Evolutionary conservation across 2,329 filamentous ascomycete genomes (phyloP), one percentile per base, ranked within the genome.

Genomic region (Diaporthe citri): DNA sequence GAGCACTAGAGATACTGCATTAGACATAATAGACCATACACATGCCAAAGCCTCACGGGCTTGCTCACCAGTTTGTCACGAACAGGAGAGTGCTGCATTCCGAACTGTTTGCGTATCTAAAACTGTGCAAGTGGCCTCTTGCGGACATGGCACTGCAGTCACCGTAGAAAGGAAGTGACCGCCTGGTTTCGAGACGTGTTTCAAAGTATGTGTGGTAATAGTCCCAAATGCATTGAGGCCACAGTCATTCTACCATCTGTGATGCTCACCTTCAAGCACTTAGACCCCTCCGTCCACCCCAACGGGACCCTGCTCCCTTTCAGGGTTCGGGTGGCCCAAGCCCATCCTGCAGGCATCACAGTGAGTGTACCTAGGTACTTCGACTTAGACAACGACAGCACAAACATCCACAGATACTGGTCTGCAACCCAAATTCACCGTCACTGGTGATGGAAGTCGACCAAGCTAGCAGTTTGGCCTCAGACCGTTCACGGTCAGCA

Each of bases 21-120:
- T 55, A 69, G 64, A 69, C 31, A 4, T 55, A 69, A 69, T 69
- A 69, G 64, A 69, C 1, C 8, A 55, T 22, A 69, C 15, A 69
- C 31, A 69, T 1, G 48, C 48, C 7, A 39, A 55, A 55, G 15
- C 31, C 20, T 39, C 31, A 9, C n/a, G 9, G 17, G 34, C 22
- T 31, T 55, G n/a, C 34, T 60, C 34, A 59, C 12, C 20, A 22
- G 25, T 41, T 41, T 15, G 12, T 41, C 34, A 25, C 4, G 31
- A 57, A 12, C 31, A 57, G 9, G 28, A 36, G 17, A 22, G 31
- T 36, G 20, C 55, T 34, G 6, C 20, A 39, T 4, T 25, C 17
- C 9, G 31, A 36, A 15, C 1, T 13, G 25, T n/a, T 56, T 59
- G 31, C 20, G 1, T 17, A 20, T 43, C 5, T 34, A 60, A 60